Conservation (phyloP, 495 filamentous ascomycete species). For the Cudoniella acicularis region DNA sequence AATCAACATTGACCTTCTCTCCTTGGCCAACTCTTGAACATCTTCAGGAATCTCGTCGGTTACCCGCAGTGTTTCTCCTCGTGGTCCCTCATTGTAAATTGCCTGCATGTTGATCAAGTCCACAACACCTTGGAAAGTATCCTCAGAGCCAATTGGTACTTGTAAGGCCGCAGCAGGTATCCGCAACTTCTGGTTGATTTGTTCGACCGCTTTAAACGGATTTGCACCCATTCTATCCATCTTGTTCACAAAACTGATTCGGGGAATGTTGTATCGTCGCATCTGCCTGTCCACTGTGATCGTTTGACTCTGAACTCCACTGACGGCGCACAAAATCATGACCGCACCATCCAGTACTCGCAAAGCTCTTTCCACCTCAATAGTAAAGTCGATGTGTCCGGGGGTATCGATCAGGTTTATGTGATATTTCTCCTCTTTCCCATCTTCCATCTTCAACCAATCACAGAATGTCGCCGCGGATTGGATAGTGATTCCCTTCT, state of each 20-base stretch:
- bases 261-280: constrained; percentile 94
- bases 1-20: constrained; percentile 80
- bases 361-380: constrained; percentile 96
- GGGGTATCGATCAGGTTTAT: constrained; percentile 99
- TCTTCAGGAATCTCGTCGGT: constrained; percentile 78
- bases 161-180: constrained; percentile 91
- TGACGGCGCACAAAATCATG: constrained; percentile 98
- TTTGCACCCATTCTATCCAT: constrained; percentile 99
- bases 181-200: constrained; percentile 94
- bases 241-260: constrained; percentile 97
- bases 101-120: constrained; percentile 91
- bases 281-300: constrained; percentile 99
- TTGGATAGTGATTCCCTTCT: constrained; percentile 99
- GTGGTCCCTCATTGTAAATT: constrained; percentile 82
- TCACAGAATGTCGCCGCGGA: constrained; percentile 97
- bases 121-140: constrained; percentile 90
- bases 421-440: constrained; percentile 86
- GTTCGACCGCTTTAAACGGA: constrained; percentile 94
- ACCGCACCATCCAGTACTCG: constrained; percentile 95
- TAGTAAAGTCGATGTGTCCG: constrained; percentile 99
- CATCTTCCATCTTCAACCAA: constrained; percentile 81
- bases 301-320: constrained; percentile 95
- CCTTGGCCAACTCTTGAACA: constrained; percentile 65
- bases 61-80: constrained; percentile 65
- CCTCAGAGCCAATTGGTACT: constrained; percentile 90